Evolutionary conservation across 2,329 filamentous ascomycete species (phyloP).

Genomic region (Phaeosphaeriaceae sp.): DNA sequence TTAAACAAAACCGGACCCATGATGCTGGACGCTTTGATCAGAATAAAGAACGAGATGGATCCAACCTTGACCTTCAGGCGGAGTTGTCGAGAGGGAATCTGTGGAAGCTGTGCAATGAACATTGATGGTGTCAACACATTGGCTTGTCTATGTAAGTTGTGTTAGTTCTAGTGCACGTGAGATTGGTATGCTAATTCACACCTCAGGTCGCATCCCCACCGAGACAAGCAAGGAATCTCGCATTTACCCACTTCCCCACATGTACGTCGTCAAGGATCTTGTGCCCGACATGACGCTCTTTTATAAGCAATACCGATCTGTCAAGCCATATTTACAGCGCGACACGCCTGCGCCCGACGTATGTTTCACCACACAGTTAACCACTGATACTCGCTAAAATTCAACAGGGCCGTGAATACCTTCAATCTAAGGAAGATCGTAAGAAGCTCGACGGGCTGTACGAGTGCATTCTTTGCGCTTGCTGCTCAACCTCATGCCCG

Average conservation of each 20-base stretch:
- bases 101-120: constrained; percentile 99
- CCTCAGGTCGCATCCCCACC: constrained; percentile 87
- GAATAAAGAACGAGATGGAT: constrained; percentile 99
- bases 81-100: constrained; percentile 97
- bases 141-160: constrained; percentile 87
- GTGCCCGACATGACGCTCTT: constrained; percentile 97
- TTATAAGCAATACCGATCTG: constrained; percentile 99
- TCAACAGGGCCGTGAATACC: constrained; percentile 83
- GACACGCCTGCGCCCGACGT: constrained; percentile 84
- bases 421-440: constrained; percentile 88
- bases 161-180: background rate
- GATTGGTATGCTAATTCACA: constrained; percentile 14
- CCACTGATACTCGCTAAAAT: constrained; percentile 20
- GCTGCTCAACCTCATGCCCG: constrained; percentile 99
- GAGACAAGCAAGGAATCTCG: constrained; percentile 82
- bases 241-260: constrained; percentile 97
- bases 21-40: constrained; percentile 94
- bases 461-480: constrained; percentile 99
- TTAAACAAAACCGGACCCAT: constrained; percentile 99
- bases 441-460: constrained; percentile 97
- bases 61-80: constrained; percentile 94
- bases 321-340: constrained; percentile 97
- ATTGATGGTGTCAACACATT: constrained; percentile 98
- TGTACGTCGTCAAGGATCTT: constrained; percentile 98
- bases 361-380: constrained; percentile 50